These are phyloP conservation scores for Wickerhamomyces canadensis DNA, from an alignment of 805 yeast genomes.

Conservation along the genomic window DNA sequence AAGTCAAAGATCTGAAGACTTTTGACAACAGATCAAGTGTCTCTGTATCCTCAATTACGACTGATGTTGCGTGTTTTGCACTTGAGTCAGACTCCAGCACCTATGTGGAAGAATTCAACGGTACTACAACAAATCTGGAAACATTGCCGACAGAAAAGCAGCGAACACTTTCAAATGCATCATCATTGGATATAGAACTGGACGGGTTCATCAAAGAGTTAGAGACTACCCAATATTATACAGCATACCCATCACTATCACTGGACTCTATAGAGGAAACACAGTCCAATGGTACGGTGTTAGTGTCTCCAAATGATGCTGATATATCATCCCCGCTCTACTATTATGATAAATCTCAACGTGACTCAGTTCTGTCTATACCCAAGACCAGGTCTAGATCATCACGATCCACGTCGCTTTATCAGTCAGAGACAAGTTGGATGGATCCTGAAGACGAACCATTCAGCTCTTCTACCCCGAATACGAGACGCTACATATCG, in stretches of 20 bases:
- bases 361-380: neutral
- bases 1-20: neutral
- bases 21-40: conserved; percentile 6
- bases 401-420: conserved; percentile 23
- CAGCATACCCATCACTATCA: conserved; percentile 11
- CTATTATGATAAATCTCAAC: conserved; percentile 2
- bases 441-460: conserved; percentile 41
- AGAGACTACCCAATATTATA: conserved; percentile 13
- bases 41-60: conserved; percentile 27
- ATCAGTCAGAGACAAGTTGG: conserved; percentile 43
- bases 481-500: conserved; percentile 19
- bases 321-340: neutral
- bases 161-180: conserved; percentile 11
- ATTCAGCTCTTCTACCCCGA: conserved; percentile 16
- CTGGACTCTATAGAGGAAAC: neutral
- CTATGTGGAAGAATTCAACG: conserved; percentile 30
- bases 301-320: neutral
- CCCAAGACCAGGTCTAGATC: conserved; percentile 9
- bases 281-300: neutral
- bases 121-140: neutral
- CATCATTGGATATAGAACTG: conserved; percentile 20
- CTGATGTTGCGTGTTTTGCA: conserved; percentile 32
- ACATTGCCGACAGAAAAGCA: conserved; percentile 1
- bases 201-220: conserved; percentile 17
- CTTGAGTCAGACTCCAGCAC: conserved; percentile 29